Percentiles rank a stretch among this genome's conserved stretches.
phyloP scores from a whole-genome alignment of 2,329 filamentous ascomycete genomes.

The Pestalotiopsis sp. region DNA sequence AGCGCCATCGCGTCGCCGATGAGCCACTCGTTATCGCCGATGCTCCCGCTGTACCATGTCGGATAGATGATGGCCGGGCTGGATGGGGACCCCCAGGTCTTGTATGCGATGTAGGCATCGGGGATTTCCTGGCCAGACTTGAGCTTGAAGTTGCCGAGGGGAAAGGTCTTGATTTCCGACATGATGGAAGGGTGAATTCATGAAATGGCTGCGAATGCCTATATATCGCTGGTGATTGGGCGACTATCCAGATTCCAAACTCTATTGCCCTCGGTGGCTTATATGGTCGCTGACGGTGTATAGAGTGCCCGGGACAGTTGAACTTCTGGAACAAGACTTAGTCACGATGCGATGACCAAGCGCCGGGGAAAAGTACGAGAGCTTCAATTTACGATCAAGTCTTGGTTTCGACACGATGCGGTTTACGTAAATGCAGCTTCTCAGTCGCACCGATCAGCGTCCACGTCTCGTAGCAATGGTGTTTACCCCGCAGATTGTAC shows the following conservation, averaged over 20 bases:
- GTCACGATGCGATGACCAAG: background rate
- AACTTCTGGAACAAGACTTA: background rate
- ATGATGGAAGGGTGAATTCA: background rate
- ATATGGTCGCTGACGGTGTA: background rate
- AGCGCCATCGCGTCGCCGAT: conserved; percentile 68
- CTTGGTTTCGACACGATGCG: background rate
- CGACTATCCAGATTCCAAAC: background rate
- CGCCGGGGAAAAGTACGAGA: background rate
- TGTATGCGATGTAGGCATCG: conserved; percentile 74
- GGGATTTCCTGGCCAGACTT: conserved; percentile 65
- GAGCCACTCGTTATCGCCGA: conserved; percentile 76
- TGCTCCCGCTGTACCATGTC: conserved; percentile 68
- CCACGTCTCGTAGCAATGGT: background rate
- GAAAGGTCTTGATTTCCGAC: conserved; percentile 45
- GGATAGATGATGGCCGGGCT: conserved; percentile 75
- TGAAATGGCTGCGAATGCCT: background rate
- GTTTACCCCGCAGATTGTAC: conserved; percentile 4
- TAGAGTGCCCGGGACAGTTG: background rate
- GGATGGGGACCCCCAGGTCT: conserved; percentile 68
- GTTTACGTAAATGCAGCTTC: conserved; percentile 2
- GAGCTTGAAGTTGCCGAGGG: conserved; percentile 68
- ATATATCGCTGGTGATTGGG: background rate
- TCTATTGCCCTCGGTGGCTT: background rate
- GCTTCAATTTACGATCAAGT: background rate
- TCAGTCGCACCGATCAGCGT: background rate